A percentile compares a stretch with the other conserved stretches of the same genome.
Conservation (phyloP, 352 stramenopile genomes). For the Phytophthora colocasiae region DNA sequence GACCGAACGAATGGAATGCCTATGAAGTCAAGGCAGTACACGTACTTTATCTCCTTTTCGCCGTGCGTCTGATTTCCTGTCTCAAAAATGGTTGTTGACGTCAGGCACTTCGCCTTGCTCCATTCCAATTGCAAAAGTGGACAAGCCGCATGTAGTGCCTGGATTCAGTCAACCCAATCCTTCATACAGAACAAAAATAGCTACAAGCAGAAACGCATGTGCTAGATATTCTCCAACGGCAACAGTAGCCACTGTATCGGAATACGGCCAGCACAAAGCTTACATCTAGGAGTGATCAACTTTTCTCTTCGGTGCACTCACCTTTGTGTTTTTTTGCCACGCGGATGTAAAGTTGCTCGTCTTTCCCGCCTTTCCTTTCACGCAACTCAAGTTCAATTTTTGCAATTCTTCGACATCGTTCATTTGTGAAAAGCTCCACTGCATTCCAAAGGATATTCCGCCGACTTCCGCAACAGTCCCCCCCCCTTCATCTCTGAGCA, state of each 20-base stretch:
- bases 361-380: conserved; percentile 17
- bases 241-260: neutral
- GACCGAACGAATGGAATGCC: conserved; percentile 1
- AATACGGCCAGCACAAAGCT: neutral
- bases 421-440: conserved; percentile 36
- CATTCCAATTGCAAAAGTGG: conserved; percentile 11
- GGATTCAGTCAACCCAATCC: conserved; percentile 8
- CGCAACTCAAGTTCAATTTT: conserved; percentile 3
- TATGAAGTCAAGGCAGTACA: neutral
- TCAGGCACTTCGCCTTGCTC: neutral
- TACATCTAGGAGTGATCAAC: neutral
- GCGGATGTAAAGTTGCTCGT: conserved; percentile 5
- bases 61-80: conserved; percentile 32
- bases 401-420: conserved; percentile 19
- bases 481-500: neutral
- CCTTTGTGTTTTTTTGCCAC: too few relatives aligned
- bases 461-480: neutral
- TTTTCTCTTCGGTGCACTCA: neutral
- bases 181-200: neutral
- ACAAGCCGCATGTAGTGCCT: neutral
- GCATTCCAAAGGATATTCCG: neutral
- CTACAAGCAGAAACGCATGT: neutral
- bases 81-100: conserved; percentile 23
- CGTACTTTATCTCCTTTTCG: conserved; percentile 9
- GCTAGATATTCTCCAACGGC: conserved; percentile 4